Evolutionary conservation across 2,329 filamentous ascomycete species (phyloP), one percentile per base, ranked within the genome.

Genomic region (Lasiodiplodia hormozganensis): DNA sequence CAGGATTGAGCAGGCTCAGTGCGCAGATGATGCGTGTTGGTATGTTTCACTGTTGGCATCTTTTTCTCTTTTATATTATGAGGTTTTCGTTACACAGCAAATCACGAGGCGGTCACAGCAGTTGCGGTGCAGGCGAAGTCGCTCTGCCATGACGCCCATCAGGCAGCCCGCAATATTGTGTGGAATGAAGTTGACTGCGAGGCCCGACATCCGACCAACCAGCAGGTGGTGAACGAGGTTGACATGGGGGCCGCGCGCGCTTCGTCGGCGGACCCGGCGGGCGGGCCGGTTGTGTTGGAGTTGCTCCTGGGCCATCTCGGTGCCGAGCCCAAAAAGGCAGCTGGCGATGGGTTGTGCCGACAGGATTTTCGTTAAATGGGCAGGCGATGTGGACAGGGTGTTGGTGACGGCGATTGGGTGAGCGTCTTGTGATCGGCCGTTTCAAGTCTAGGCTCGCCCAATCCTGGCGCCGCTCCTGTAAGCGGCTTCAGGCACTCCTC

Each of bases 371-470:
- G 60, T 52, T 11, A 64, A 64, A 52, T 64, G 60, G 43, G 60
- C 60, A 52, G 60, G 60, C 52, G 60, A n/a, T 18, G 28, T n/a
- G 43, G 60, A 11, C 43, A 38, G 43, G 60, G 47, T 25, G 43
- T 51, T 51, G 40, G 58, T 34, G 43, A 5, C 25, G 28, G 60
- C 47, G 60, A 64, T 64, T 64, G 18, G 60, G 3, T 12, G 47
- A 12, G 25, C n/a, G 60, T 64, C 60, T 64, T 64, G 60, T 64
- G 60, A 64, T 64, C 60, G 43, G 43, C 60, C 51, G 60, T 64
- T 64, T 64, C 60, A 64, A 40, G 60, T 23, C 47, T 64, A 64
- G 60, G 31, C 18, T 1, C 25, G 5, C n/a, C 2, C 36, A 47
- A 64, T 25, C 60, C 60, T n/a, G n/a, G 47, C 25, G 60, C 28